Conservation (phyloP, 2,329 filamentous ascomycete species). For the Xylariaceae sp. region DNA sequence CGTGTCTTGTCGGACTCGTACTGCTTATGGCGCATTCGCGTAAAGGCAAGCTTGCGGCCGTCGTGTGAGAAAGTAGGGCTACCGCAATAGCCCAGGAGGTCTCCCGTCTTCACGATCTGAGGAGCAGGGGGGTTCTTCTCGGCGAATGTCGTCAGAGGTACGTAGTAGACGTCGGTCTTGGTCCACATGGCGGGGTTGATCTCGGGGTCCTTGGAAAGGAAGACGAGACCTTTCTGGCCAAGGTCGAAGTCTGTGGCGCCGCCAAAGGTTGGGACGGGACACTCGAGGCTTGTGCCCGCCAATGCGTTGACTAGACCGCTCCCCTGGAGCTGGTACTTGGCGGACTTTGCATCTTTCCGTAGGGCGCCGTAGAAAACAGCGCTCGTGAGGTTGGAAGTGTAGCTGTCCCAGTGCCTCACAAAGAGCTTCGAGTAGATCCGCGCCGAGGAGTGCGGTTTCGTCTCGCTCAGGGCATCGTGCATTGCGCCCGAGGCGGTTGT, state of each 20-base stretch:
- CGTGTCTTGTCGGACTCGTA: constrained; percentile 79
- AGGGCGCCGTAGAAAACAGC: constrained; percentile 45
- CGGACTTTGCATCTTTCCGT: constrained; percentile 34
- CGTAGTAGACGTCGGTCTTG: constrained; percentile 74
- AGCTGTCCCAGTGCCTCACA: constrained; percentile 80
- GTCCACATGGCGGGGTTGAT: constrained; percentile 69
- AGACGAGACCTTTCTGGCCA: constrained; percentile 58
- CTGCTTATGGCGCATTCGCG: constrained; percentile 68
- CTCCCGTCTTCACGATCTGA: constrained; percentile 51
- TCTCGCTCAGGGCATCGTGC: constrained; percentile 58
- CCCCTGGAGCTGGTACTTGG: constrained; percentile 38
- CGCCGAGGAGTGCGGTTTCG: constrained; percentile 57
- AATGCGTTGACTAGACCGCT: constrained; percentile 59
- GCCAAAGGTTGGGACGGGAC: constrained; percentile 72
- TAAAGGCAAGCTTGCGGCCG: constrained; percentile 66
- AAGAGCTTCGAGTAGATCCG: constrained; percentile 71
- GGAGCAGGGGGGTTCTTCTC: constrained; percentile 46
- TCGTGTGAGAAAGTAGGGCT: constrained; percentile 69
- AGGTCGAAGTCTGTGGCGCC: constrained; percentile 78
- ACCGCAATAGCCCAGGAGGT: constrained; percentile 58
- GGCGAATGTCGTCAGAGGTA: constrained; percentile 58
- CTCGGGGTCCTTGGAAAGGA: constrained; percentile 69
- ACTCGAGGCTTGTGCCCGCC: constrained; percentile 53
- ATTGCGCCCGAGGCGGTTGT: constrained; percentile 65
- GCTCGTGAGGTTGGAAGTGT: constrained; percentile 61